A percentile compares a stretch with the other conserved stretches of the same genome.
phyloP scores from a whole-genome alignment of 1,284 basidiomycete genomes.

The Ganoderma lingzhi region DNA sequence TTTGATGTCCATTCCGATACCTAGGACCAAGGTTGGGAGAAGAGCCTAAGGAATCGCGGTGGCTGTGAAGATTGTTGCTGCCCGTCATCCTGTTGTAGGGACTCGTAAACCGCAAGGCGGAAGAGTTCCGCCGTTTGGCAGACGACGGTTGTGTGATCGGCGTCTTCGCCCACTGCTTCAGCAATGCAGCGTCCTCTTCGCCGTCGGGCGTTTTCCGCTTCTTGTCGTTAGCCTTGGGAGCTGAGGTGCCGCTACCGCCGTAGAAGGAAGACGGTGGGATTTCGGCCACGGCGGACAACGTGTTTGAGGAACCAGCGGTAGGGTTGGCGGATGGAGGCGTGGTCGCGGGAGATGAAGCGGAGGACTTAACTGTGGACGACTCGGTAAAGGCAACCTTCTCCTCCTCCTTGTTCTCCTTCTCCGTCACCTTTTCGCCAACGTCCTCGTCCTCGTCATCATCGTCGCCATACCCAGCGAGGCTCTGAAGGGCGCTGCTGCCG shows the following conservation, averaged over 20 bases:
- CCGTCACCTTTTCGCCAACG: conserved; percentile 44
- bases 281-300: conserved; percentile 24
- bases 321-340: conserved; percentile 10
- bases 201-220: conserved; percentile 52
- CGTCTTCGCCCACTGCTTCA: conserved; percentile 39
- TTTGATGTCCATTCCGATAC: conserved; percentile 36
- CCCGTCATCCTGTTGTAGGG: conserved; percentile 46
- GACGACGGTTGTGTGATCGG: conserved; percentile 28
- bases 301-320: background rate
- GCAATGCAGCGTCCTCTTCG: conserved; percentile 40
- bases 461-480: conserved; percentile 58
- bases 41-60: conserved; percentile 32
- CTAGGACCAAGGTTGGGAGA: conserved; percentile 26
- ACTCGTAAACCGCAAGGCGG: conserved; percentile 37
- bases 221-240: conserved; percentile 41
- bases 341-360: conserved; percentile 28
- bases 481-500: conserved; percentile 53
- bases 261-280: conserved; percentile 60
- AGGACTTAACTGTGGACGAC: conserved; percentile 37
- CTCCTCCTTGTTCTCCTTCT: conserved; percentile 1
- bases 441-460: conserved; percentile 62
- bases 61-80: conserved; percentile 44
- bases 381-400: conserved; percentile 28
- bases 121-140: conserved; percentile 30
- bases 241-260: conserved; percentile 35